Evolutionary conservation across 306 rosid genomes (phyloP).

Genomic region (Corylus heterophylla): DNA sequence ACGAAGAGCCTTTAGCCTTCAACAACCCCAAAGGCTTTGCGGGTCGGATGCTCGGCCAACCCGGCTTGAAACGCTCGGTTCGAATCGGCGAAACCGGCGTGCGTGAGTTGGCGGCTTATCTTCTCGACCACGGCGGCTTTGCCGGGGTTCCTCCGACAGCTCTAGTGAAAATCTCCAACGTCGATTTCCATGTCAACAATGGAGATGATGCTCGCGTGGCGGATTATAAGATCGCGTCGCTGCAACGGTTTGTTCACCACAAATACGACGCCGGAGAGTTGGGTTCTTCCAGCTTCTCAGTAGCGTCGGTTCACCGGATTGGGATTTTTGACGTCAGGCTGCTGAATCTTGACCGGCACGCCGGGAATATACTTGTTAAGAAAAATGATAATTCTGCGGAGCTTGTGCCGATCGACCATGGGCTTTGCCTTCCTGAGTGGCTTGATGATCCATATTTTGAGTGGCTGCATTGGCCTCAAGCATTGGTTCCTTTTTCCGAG

Average conservation of each 20-base stretch:
- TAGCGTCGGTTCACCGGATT: constrained; percentile 69
- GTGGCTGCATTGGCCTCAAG: constrained; percentile 99
- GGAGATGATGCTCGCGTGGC: constrained; percentile 21
- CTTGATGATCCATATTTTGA: constrained; percentile 93
- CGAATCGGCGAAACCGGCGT: constrained; percentile 80
- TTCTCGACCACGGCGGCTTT: constrained; percentile 82
- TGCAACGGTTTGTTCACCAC: constrained; percentile 82
- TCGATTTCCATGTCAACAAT: constrained; percentile 46
- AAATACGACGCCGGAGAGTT: constrained; percentile 86
- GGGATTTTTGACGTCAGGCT: constrained; percentile 78
- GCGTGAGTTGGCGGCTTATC: constrained; percentile 86
- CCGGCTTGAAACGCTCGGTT: constrained; percentile 72
- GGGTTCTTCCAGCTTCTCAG: constrained; percentile 76
- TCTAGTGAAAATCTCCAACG: constrained; percentile 70
- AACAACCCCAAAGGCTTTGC: constrained; percentile 69
- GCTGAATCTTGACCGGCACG: constrained; percentile 87
- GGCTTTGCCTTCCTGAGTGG: constrained; percentile 94
- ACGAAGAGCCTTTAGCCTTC: constrained; percentile 80
- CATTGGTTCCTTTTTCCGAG: constrained; percentile 73
- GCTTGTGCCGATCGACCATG: constrained; percentile 93
- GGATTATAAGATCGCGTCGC: constrained; percentile 72
- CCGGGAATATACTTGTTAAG: constrained; percentile 86
- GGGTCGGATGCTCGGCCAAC: constrained; percentile 69
- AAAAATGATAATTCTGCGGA: constrained; percentile 34
- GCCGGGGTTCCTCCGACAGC: constrained; percentile 96